phyloP scores from a whole-genome alignment of 2,329 filamentous ascomycete genomes.

The Pezicula carpinea region DNA sequence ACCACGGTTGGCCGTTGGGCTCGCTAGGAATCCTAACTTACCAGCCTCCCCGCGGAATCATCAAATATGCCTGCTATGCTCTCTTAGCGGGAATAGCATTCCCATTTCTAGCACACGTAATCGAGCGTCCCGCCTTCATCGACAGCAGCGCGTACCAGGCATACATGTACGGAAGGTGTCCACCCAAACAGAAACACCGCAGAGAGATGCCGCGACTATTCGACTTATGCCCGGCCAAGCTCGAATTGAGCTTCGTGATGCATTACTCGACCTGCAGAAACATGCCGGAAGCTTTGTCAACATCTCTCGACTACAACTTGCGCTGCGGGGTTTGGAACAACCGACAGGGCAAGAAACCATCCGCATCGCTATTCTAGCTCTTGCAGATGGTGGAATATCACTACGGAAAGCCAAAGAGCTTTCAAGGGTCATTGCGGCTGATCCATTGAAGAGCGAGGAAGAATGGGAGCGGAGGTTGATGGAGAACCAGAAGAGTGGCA shows the following conservation, averaged over 20 bases:
- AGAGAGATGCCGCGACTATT: not conserved
- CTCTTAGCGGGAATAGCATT: constrained; percentile 8
- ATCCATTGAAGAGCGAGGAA: constrained; percentile 59
- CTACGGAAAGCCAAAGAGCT: constrained; percentile 55
- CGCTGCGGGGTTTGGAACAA: constrained; percentile 59
- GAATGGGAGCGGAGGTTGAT: constrained; percentile 63
- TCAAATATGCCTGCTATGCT: constrained; percentile 24
- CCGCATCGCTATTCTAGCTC: constrained; percentile 52
- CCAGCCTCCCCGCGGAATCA: constrained; percentile 6
- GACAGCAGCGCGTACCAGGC: constrained; percentile 8
- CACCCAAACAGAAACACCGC: constrained; percentile 2
- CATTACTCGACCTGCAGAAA: constrained; percentile 56
- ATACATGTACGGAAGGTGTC: constrained; percentile 13
- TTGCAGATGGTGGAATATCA: constrained; percentile 32
- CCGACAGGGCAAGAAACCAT: constrained; percentile 51
- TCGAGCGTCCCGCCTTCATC: not conserved
- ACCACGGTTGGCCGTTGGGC: constrained; percentile 17
- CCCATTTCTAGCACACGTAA: not conserved
- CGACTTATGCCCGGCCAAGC: not conserved
- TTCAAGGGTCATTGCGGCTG: constrained; percentile 64
- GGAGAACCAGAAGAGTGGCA: constrained; percentile 34
- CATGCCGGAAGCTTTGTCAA: constrained; percentile 59
- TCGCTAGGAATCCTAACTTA: constrained; percentile 6
- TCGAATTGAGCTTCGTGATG: constrained; percentile 19
- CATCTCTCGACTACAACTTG: constrained; percentile 67